A percentile compares a stretch with the other conserved stretches of the same genome.
Evolutionary conservation across 78 protist species (phyloP).

Genomic region (Dictyostelium brefeldianum): DNA sequence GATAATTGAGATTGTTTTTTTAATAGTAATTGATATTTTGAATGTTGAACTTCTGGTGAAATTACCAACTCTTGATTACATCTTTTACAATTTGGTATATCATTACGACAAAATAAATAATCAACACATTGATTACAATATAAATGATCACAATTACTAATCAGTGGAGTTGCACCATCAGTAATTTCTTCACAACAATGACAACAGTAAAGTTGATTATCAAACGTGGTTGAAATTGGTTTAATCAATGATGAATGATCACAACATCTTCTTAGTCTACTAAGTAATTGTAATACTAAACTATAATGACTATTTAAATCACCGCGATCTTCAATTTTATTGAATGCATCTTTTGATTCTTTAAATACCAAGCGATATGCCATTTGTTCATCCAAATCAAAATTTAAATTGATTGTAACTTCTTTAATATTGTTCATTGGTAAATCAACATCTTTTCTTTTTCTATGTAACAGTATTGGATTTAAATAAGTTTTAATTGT

Average conservation of each 20-base stretch:
- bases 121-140: not conserved
- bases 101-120: not conserved
- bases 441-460: not conserved
- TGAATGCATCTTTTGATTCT: conserved; percentile 9
- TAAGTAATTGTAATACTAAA: not conserved
- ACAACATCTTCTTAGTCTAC: conserved; percentile 6
- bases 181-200: not conserved
- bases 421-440: not conserved
- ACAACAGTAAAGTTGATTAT: not conserved
- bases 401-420: not conserved
- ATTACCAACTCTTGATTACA: not conserved
- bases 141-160: not conserved
- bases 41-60: too few species aligned
- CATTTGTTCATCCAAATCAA: not conserved
- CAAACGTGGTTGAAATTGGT: not conserved
- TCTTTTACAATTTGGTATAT: not conserved
- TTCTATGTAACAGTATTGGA: conserved; percentile 46
- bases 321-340: conserved; percentile 6
- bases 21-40: too few species aligned
- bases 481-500: conserved; percentile 9
- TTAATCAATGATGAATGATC: not conserved
- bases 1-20: not conserved
- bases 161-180: not conserved
- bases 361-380: not conserved
- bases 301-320: not conserved